These are phyloP conservation scores for Albophoma yamanashiensis DNA, from an alignment of 2,329 filamentous ascomycete genomes.

Conservation along the genomic window DNA sequence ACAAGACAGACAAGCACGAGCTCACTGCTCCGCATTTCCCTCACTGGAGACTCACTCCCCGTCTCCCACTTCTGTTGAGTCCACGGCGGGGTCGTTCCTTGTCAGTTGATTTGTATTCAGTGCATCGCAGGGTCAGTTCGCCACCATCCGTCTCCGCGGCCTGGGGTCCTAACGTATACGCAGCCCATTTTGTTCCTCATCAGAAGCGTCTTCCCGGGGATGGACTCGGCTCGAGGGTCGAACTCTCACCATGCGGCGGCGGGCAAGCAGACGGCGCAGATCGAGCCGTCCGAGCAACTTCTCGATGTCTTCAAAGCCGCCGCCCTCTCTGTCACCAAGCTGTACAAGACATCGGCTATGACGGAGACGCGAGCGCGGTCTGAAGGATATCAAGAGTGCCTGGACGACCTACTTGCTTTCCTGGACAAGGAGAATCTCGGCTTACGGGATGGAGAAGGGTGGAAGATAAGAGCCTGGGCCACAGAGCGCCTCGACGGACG, in stretches of 20 bases:
- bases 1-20: neutral
- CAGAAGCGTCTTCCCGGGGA: neutral
- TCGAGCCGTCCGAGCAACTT: slow-evolving; percentile 50
- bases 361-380: slow-evolving; percentile 65
- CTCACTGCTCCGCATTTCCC: neutral
- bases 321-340: slow-evolving; percentile 86
- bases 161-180: neutral
- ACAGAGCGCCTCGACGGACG: slow-evolving; percentile 59
- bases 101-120: neutral
- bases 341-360: slow-evolving; percentile 83
- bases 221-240: slow-evolving; percentile 6
- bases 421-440: slow-evolving; percentile 75
- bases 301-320: slow-evolving; percentile 87
- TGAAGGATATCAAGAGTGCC: slow-evolving; percentile 86
- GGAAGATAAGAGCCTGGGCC: slow-evolving; percentile 51
- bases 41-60: neutral
- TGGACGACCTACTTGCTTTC: slow-evolving; percentile 81
- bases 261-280: slow-evolving; percentile 19
- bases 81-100: slow-evolving; percentile 2
- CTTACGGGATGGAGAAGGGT: slow-evolving; percentile 66
- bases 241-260: slow-evolving; percentile 7
- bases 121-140: neutral
- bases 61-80: neutral
- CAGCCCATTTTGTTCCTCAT: neutral
- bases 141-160: neutral